Conservation (phyloP, 805 yeast species). For the Suhomyces tanzawaensis region DNA sequence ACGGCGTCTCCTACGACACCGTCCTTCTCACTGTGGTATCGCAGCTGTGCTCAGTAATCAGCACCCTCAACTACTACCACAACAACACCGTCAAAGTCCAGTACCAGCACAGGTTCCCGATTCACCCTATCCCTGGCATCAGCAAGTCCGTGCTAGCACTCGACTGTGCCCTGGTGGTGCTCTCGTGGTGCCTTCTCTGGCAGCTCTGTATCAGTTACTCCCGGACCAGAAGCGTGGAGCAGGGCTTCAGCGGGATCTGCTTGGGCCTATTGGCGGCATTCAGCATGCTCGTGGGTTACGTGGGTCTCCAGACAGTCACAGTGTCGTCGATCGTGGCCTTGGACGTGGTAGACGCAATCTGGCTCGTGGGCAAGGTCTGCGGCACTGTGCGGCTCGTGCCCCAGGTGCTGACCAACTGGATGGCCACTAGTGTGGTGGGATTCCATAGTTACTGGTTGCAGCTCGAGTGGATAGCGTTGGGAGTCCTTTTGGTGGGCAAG, state of each 20-base stretch:
- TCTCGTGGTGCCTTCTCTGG: slow-evolving; percentile 9
- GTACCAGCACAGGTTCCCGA: slow-evolving; percentile 29
- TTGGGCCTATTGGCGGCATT: slow-evolving; percentile 1
- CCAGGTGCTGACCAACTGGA: slow-evolving; percentile 41
- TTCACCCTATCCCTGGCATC: slow-evolving; percentile 16
- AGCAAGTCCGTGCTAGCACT: slow-evolving; percentile 4
- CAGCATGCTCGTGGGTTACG: neutral
- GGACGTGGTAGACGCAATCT: slow-evolving; percentile 42
- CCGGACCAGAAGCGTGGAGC: slow-evolving; percentile 33
- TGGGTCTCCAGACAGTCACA: neutral
- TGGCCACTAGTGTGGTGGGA: slow-evolving; percentile 27
- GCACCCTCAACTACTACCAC: slow-evolving; percentile 9
- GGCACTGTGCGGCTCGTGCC: slow-evolving; percentile 33
- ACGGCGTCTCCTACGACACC: slow-evolving; percentile 20
- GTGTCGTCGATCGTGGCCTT: slow-evolving; percentile 13
- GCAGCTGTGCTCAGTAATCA: slow-evolving; percentile 6
- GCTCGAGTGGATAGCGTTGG: neutral
- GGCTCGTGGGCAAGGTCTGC: slow-evolving; percentile 32
- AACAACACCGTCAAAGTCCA: slow-evolving; percentile 8
- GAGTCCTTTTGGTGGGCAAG: neutral
- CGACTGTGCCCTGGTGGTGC: slow-evolving; percentile 6
- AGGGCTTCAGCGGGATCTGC: slow-evolving; percentile 28
- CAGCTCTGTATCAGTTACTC: slow-evolving; percentile 25
- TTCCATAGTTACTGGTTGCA: slow-evolving; percentile 6
- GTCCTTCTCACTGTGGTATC: slow-evolving; percentile 7